phyloP scores from a whole-genome alignment of 495 filamentous ascomycete genomes.

The Hypoxylon subgilvum region DNA sequence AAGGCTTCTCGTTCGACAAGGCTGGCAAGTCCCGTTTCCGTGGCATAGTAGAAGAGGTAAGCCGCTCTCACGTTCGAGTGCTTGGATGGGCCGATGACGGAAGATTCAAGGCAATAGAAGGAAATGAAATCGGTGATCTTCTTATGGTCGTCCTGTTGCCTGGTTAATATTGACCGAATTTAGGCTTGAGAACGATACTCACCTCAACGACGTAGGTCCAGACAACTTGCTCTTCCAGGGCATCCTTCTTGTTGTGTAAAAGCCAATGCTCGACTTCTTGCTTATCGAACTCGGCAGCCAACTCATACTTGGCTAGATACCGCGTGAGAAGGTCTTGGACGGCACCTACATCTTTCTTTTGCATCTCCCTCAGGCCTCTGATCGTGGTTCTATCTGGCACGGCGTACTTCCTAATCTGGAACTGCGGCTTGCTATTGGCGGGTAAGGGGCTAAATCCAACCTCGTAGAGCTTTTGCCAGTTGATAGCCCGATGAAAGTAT shows the following conservation, averaged over 20 bases:
- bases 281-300: slow-evolving; percentile 79
- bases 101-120: slow-evolving; percentile 93
- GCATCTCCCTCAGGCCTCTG: slow-evolving; percentile 77
- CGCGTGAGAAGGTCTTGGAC: slow-evolving; percentile 76
- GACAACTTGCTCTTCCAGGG: slow-evolving; percentile 75
- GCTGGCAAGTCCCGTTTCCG: slow-evolving; percentile 73
- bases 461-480: slow-evolving; percentile 95
- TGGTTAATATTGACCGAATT: slow-evolving; percentile 8
- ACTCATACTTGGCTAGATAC: slow-evolving; percentile 78
- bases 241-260: slow-evolving; percentile 64
- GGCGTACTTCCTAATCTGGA: slow-evolving; percentile 79
- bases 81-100: slow-evolving; percentile 80
- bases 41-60: slow-evolving; percentile 96
- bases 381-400: slow-evolving; percentile 74
- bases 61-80: slow-evolving; percentile 80
- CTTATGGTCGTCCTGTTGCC: slow-evolving; percentile 51
- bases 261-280: slow-evolving; percentile 91
- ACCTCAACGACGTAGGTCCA: slow-evolving; percentile 92
- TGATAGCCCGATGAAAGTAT: slow-evolving; percentile 89
- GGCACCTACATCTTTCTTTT: slow-evolving; percentile 77
- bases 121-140: slow-evolving; percentile 97
- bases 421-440: slow-evolving; percentile 74
- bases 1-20: slow-evolving; percentile 62
- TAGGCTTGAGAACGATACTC: slow-evolving; percentile 4
- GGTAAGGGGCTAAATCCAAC: slow-evolving; percentile 89